Conservation (phyloP, 805 yeast species). For the Cyberlindnera maclurae region DNA sequence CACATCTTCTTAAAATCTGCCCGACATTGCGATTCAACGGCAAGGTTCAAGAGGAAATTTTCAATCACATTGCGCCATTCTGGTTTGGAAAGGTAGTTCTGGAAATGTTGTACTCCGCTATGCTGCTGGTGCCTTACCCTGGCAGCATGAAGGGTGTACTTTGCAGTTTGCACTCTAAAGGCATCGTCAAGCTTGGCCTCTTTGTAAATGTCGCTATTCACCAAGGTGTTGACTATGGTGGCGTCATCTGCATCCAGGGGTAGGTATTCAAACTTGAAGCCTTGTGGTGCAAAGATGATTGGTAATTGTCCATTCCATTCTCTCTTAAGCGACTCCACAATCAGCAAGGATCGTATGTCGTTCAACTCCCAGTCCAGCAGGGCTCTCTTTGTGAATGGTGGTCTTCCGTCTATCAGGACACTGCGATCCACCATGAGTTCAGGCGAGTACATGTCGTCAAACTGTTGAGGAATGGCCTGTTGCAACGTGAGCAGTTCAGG, state of each 20-base stretch:
- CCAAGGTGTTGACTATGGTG: conserved; percentile 41
- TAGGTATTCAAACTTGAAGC: conserved; percentile 41
- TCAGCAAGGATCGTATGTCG: conserved; percentile 58
- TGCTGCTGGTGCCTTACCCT: conserved; percentile 38
- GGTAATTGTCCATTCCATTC: conserved; percentile 55
- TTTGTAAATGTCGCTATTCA: conserved; percentile 53
- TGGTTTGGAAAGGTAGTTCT: conserved; percentile 34
- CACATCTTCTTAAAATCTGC: conserved; percentile 52
- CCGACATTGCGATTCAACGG: conserved; percentile 66
- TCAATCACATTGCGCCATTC: conserved; percentile 75
- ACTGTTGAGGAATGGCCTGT: conserved; percentile 47
- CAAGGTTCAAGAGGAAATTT: conserved; percentile 55
- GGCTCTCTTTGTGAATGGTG: conserved; percentile 53
- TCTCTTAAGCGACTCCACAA: conserved; percentile 37
- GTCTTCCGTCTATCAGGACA: conserved; percentile 49
- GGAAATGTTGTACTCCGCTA: conserved; percentile 13
- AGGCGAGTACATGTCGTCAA: conserved; percentile 49
- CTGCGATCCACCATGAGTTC: conserved; percentile 42
- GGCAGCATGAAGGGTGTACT: conserved; percentile 53
- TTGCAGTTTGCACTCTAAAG: conserved; percentile 54
- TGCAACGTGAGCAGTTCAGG: conserved; percentile 28
- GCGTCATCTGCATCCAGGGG: conserved; percentile 52
- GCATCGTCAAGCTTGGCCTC: conserved; percentile 52
- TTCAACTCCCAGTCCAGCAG: conserved; percentile 66
- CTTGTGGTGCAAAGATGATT: conserved; percentile 25